phyloP scores from a whole-genome alignment of 306 rosid genomes.

The Arachis hypogaea region DNA sequence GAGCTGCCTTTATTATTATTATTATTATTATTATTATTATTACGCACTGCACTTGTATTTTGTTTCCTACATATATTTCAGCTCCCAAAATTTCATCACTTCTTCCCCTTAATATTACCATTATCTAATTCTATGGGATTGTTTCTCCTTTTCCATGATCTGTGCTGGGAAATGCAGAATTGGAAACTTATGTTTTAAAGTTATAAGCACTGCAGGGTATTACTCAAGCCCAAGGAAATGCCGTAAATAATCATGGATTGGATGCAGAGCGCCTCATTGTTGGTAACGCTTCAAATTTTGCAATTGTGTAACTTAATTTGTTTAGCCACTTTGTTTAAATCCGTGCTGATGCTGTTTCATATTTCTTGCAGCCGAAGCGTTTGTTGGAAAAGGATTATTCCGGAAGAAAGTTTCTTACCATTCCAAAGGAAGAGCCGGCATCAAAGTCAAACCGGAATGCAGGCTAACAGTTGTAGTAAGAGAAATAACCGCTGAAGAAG shows the following conservation, averaged over 20 bases:
- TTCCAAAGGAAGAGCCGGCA: constrained; percentile 52
- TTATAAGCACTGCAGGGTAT: constrained; percentile 63
- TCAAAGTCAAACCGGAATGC: constrained; percentile 69
- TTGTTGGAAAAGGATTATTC: constrained; percentile 78
- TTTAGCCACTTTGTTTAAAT: constrained; percentile 5
- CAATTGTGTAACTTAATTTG: constrained; percentile 12
- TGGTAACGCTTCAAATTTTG: constrained; percentile 50
- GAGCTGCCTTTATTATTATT: too few species aligned
- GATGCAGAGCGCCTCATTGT: constrained; percentile 87
- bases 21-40: too few species aligned
- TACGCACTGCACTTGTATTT: not conserved
- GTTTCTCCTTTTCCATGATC: not conserved
- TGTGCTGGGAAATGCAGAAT: constrained; percentile 13
- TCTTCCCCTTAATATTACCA: not conserved
- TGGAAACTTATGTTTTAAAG: not conserved
- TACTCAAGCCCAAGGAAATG: constrained; percentile 90
- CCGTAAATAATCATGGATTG: constrained; percentile 87
- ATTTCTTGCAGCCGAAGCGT: constrained; percentile 76
- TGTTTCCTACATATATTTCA: not conserved
- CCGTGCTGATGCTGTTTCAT: constrained; percentile 34
- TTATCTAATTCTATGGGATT: not conserved
- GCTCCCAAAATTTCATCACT: constrained; percentile 11
- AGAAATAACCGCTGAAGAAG: constrained; percentile 89
- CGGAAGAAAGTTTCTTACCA: constrained; percentile 59
- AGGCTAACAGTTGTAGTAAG: constrained; percentile 79